phyloP scores from a whole-genome alignment of 2,329 filamentous ascomycete species.

The Ceratocystiopsis brevicomis region DNA sequence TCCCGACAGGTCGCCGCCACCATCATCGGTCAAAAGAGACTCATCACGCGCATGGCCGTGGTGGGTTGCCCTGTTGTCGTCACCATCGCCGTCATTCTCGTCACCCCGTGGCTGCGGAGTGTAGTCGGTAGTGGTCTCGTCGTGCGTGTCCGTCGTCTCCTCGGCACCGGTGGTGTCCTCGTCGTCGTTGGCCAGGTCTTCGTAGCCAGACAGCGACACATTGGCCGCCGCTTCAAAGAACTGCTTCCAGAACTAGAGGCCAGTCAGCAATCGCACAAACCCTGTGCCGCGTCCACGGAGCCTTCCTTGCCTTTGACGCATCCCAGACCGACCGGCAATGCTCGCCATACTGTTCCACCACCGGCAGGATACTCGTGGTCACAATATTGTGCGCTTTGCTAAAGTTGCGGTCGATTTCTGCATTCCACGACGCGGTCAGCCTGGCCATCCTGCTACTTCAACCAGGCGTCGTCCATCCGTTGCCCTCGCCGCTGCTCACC shows the following conservation, averaged over 20 bases:
- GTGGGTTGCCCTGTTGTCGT: slow-evolving; percentile 16
- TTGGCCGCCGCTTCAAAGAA: slow-evolving; percentile 98
- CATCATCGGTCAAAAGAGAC: slow-evolving; percentile 50
- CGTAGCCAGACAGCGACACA: slow-evolving; percentile 86
- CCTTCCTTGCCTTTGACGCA: slow-evolving; percentile 55
- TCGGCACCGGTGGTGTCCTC: slow-evolving; percentile 33
- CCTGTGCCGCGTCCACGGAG: too few species aligned
- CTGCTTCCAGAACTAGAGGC: slow-evolving; percentile 84
- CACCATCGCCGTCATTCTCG: slow-evolving; percentile 25
- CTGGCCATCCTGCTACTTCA: neutral
- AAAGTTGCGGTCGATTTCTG: slow-evolving; percentile 97
- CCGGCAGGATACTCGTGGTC: slow-evolving; percentile 75
- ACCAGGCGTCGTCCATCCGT: neutral
- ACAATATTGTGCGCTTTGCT: slow-evolving; percentile 93
- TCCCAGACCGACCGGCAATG: slow-evolving; percentile 93
- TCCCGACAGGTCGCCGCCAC: slow-evolving; percentile 37
- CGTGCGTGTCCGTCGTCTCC: slow-evolving; percentile 34
- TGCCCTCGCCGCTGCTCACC: slow-evolving; percentile 26
- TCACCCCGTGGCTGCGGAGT: slow-evolving; percentile 13
- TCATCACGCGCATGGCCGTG: slow-evolving; percentile 30
- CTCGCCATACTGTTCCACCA: slow-evolving; percentile 89
- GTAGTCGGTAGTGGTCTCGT: slow-evolving; percentile 29
- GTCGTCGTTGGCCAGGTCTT: slow-evolving; percentile 50
- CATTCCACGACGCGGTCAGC: slow-evolving; percentile 2
- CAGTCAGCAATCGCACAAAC: neutral